Base-by-base conservation (phyloP, 2,329 filamentous ascomycete genomes). In the Rutstroemia sp. region DNA sequence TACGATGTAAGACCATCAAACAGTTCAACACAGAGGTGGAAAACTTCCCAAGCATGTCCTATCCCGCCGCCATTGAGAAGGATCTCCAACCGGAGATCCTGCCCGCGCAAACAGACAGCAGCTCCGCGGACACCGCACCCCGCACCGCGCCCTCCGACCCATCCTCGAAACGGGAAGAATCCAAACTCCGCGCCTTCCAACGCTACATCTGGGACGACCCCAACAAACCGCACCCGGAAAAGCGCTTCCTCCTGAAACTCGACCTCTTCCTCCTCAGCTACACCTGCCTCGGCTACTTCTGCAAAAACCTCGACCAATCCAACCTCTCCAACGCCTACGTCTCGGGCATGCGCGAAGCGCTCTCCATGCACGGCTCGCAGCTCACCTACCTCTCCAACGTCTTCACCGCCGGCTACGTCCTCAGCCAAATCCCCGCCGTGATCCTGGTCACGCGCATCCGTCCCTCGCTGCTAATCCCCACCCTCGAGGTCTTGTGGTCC, bases 361-460 rank as follows among this genome's bases (percentile, higher is more conserved):
- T 80, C 3, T 59, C 69, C 2, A 67, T 83, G 19, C 75, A 77
- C 47, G 73, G 74, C 1, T 82, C 83, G 59, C 71, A 84, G 55
- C 71, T 82, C 34, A 81, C 82, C 52, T 77, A 80, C 56, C 67
- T 74, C 58, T 69, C 67, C 51, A 77, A 79, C 0, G 76, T 74
- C 27, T 86, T 81, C 73, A 83, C 79, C 0, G 75, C 61, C 7
- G 65, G 65, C 8, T 64, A 65, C 54, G 62, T 66, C 2, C 47
- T 66, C 12, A 57, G 63, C 21, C 58, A 63, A 49, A 30, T 66
- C 14, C 64, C 65, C 3, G 58, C 62, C 12, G 60, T 63, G 9
- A 62, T 66, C 27, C 39, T 66, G 0, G 58, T 59, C 1, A 66
- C 64, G 0, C 59, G 53, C 37, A 39, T 66, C 10, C 54, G 60